Base-by-base conservation (phyloP, 495 filamentous ascomycete genomes). In the Schizothecium vesticola region DNA sequence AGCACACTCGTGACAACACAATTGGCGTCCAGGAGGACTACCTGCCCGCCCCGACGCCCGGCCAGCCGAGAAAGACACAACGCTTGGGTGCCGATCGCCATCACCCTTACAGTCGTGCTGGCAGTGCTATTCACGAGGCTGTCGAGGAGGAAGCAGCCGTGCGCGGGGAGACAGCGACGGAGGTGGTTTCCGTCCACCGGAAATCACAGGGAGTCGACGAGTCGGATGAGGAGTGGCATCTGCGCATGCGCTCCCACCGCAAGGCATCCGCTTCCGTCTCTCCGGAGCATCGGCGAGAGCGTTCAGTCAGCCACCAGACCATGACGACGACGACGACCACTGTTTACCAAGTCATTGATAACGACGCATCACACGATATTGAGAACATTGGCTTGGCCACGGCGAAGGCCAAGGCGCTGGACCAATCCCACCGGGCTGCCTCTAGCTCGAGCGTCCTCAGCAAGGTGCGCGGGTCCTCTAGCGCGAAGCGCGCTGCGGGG, bases 21-120 rank as follows among this genome's bases (percentile, higher is more conserved):
- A 80, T 82, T 56, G 83, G 86, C 58, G 80, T 83, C 12, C 85
- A 87, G 69, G 92, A 93, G 62, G 92, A 96, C 67, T 91, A 93
- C 71, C 85, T 99, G 8, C 95, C 95, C 3, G 95, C 94, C 0
- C 95, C 95, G 11, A 99, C 96, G 7, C 95, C 95, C 0, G 95
- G 95, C 19, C 95, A 99, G 75, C 95, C 95, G 57, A 87, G 95
- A 56, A 99, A 99, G 83, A 90, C 88, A 0, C 89, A 89, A 72
- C 81, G 83, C 12, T 65, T 36, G 16, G 72, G 36, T 7, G 59
- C 64, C 11, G 83, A 84, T 61, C 83, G 83, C 25, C 83, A 86
- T 65, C 84, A 87, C 67, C 83, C 83, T 8, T 87, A 87, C 68
- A 73, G 73, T 61, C 83, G 84, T 23, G 77, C 71, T 64, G 72